Conservation (phyloP, 2,329 filamentous ascomycete species). For the Pestalotiopsis sp. region DNA sequence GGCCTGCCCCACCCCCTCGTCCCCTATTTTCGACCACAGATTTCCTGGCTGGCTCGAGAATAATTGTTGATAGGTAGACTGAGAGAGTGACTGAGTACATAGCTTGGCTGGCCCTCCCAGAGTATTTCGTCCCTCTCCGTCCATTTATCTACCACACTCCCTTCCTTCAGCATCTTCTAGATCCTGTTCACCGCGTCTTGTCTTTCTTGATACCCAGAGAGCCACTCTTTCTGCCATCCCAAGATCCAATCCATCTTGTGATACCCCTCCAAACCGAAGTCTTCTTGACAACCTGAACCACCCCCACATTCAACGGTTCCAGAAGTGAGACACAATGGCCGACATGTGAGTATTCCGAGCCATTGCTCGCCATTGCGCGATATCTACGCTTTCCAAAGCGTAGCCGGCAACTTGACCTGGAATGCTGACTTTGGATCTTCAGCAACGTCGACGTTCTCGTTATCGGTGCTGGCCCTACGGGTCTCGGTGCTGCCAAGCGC, state of each 20-base stretch:
- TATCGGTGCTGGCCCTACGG: conserved; percentile 96
- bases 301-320: conserved; percentile 2
- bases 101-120: background rate
- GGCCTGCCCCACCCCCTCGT: conserved; percentile 2
- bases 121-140: background rate
- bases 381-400: background rate
- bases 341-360: conserved; percentile 15
- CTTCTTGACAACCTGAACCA: background rate
- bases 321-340: conserved; percentile 14
- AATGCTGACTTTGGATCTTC: background rate
- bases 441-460: conserved; percentile 96
- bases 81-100: no score
- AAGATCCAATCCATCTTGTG: conserved; percentile 6
- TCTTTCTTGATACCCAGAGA: conserved; percentile 6
- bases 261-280: background rate
- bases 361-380: background rate
- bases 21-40: conserved; percentile 12
- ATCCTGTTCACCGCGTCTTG: conserved; percentile 2
- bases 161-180: conserved; percentile 12
- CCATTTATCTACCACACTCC: conserved; percentile 1
- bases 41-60: conserved; percentile 4
- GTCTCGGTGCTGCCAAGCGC: conserved; percentile 96
- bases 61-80: conserved; percentile 10
- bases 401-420: background rate
- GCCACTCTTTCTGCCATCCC: conserved; percentile 1